phyloP scores from a whole-genome alignment of 306 rosid species.

The Astragalus glycyphyllos region DNA sequence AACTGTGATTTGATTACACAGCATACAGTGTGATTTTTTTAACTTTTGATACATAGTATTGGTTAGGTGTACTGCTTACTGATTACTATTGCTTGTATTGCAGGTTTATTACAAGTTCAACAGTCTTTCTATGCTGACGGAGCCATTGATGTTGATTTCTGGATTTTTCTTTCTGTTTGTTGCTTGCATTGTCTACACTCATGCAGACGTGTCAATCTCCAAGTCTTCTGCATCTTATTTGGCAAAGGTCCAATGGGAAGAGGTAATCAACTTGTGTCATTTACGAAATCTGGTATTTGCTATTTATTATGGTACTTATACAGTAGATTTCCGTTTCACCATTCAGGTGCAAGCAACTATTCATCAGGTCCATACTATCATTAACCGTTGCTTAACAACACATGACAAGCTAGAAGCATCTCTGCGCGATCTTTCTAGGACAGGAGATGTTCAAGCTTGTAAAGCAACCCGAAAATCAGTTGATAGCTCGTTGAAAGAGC shows the following conservation, averaged over 20 bases:
- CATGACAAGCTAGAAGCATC: slow-evolving; percentile 92
- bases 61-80: slow-evolving; percentile 24
- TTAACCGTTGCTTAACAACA: slow-evolving; percentile 66
- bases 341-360: slow-evolving; percentile 80
- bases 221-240: slow-evolving; percentile 91
- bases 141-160: slow-evolving; percentile 90
- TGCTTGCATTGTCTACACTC: slow-evolving; percentile 76
- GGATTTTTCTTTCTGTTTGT: slow-evolving; percentile 84
- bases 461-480: slow-evolving; percentile 90
- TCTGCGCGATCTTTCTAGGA: slow-evolving; percentile 82
- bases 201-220: slow-evolving; percentile 87
- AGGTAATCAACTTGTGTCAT: slow-evolving; percentile 57
- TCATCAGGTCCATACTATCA: slow-evolving; percentile 62
- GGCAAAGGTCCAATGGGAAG: slow-evolving; percentile 97
- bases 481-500: slow-evolving; percentile 82
- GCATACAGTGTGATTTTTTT: slow-evolving; percentile 17
- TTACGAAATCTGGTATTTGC: slow-evolving; percentile 31
- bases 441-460: slow-evolving; percentile 87
- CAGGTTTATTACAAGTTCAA: slow-evolving; percentile 95
- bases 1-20: slow-evolving; percentile 7
- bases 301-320: slow-evolving; percentile 12
- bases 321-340: slow-evolving; percentile 30
- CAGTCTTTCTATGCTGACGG: slow-evolving; percentile 85
- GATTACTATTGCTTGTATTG: slow-evolving; percentile 41
- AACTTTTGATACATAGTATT: slow-evolving; percentile 17